phyloP scores from a whole-genome alignment of 805 yeast genomes.

The Sugiyamaella qingdaonensis region DNA sequence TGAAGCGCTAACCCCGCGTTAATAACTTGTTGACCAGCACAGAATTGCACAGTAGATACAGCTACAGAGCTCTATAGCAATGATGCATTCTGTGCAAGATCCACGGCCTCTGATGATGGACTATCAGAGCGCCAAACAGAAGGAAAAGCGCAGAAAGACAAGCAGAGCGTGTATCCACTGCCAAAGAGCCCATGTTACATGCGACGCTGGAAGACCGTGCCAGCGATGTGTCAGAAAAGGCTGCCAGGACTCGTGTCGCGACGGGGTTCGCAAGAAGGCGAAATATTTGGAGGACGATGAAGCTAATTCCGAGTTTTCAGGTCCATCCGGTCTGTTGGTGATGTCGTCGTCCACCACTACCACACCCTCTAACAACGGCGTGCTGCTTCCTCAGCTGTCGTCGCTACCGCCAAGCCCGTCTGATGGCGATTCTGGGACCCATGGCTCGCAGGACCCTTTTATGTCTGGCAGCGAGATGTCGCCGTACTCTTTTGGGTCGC shows the following conservation, averaged over 20 bases:
- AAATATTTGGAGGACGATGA: conserved; percentile 69
- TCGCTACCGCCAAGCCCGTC: conserved; percentile 17
- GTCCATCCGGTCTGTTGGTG: conserved; percentile 1
- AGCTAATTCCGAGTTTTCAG: neutral
- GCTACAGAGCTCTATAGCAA: neutral
- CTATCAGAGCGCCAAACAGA: neutral
- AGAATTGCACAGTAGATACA: too few relatives aligned
- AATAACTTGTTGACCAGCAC: too few relatives aligned
- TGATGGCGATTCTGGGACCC: conserved; percentile 1
- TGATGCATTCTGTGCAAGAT: neutral
- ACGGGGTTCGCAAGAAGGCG: conserved; percentile 74
- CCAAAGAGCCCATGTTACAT: conserved; percentile 81
- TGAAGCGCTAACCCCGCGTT: too few relatives aligned
- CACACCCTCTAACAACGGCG: neutral
- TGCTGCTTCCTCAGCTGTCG: neutral
- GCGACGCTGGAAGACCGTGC: conserved; percentile 77
- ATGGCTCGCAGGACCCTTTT: conserved; percentile 3
- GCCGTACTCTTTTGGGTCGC: conserved; percentile 32
- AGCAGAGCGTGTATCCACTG: conserved; percentile 85
- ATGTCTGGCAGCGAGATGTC: conserved; percentile 8
- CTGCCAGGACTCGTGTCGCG: conserved; percentile 60
- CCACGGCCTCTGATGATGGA: neutral
- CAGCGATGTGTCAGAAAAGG: conserved; percentile 66
- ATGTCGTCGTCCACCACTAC: neutral
- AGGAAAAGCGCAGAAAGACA: conserved; percentile 47